Base-by-base conservation (phyloP, 306 rosid genomes). In the Dalbergia cultrata region DNA sequence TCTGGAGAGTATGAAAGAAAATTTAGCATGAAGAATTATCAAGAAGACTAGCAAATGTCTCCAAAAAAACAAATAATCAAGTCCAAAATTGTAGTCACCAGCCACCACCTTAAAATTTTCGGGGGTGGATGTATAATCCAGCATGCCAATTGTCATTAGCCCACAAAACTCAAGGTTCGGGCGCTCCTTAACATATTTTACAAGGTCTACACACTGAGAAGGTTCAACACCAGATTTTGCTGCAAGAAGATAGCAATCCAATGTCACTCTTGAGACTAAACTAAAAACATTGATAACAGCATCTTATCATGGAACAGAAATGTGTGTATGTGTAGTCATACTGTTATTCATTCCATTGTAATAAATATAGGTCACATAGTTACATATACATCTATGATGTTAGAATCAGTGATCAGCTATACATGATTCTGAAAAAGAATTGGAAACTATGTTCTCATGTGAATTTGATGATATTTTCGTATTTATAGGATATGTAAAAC, bases 81-180 rank as follows among this genome's bases (percentile, higher is more conserved):
- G 57, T 75, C 80, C 22, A 43, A 53, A 65, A 76, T 35, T 54
- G 19, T 65, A 47, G 64, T 37, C 0, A 10, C 41, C 41, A 26
- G 7, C 5, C 41, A 37, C 78, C 52, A 95, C 99, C 97, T 91
- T 87, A 84, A 95, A 93, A 84, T 95, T 95, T 88, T 95, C 98
- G 3, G 96, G 98, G 18, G 96, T 93, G 39, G 94, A 92, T 62
- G 98, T 61, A 74, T 95, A 93, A 77, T 95, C 99, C 26, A 81
- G 84, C 99, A 95, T 95, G 60, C 99, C 99, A 88, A 91, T 93
- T 50, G 98, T 95, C 98, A 95, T 95, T 57, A 95, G 82, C 61
- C 99, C 97, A 83, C 85, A 86, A 80, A 95, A 91, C 82, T 90
- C 89, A 26, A 95, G 98, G 84, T 93, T 88, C 84, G 91, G 88